These are phyloP conservation scores for Nymphaea thermarum DNA, from an alignment of 164 flowering plant species.

Conservation along the genomic window DNA sequence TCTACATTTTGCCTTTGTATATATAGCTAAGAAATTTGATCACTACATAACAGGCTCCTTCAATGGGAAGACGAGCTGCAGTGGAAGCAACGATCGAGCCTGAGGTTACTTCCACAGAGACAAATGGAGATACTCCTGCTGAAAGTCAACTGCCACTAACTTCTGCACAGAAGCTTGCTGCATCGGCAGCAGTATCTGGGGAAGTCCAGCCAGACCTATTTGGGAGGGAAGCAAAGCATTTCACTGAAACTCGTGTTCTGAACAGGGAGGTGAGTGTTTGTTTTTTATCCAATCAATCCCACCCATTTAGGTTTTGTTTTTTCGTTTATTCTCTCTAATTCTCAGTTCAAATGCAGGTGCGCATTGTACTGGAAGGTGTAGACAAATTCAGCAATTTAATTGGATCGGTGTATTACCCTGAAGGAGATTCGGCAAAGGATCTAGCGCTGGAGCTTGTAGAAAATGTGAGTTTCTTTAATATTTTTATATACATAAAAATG, in stretches of 20 bases:
- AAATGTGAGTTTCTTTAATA: constrained; percentile 35
- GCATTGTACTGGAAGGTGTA: constrained; percentile 85
- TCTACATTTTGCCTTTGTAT: not conserved
- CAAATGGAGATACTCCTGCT: constrained; percentile 55
- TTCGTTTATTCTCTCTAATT: constrained; percentile 6
- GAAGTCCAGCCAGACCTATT: constrained; percentile 65
- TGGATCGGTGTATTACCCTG: constrained; percentile 86
- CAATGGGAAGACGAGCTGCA: constrained; percentile 63
- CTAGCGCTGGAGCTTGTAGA: constrained; percentile 85
- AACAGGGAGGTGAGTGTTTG: constrained; percentile 65
- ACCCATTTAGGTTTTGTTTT: constrained; percentile 5
- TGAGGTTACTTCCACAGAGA: constrained; percentile 29
- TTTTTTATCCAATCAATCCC: constrained; percentile 5
- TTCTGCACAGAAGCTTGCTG: constrained; percentile 84
- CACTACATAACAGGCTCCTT: constrained; percentile 39
- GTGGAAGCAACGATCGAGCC: constrained; percentile 32
- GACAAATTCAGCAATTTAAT: constrained; percentile 86
- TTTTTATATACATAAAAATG: not conserved
- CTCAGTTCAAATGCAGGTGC: constrained; percentile 43
- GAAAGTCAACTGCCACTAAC: constrained; percentile 56
- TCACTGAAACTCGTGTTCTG: constrained; percentile 75
- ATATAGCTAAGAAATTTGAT: too few species aligned
- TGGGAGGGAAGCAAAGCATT: constrained; percentile 87
- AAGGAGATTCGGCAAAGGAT: constrained; percentile 84
- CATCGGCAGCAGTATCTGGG: constrained; percentile 34